These are phyloP conservation scores for Pueraria montana DNA, from an alignment of 306 rosid species.

Conservation along the genomic window DNA sequence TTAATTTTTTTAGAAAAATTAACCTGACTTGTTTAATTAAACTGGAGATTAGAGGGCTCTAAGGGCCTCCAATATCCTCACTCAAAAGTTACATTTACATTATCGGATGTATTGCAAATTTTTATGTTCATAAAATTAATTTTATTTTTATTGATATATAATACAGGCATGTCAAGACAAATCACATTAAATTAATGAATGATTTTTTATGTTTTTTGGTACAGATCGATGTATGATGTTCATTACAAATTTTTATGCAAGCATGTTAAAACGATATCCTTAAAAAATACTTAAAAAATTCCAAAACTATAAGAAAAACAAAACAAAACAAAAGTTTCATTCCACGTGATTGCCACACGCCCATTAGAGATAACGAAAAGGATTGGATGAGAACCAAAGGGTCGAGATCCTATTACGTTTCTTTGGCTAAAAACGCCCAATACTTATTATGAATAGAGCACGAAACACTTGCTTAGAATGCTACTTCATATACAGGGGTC, in stretches of 20 bases:
- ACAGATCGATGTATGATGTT: too few species aligned
- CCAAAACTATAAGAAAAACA: neutral
- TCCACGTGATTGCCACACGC: slow-evolving; percentile 47
- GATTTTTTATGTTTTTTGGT: too few species aligned
- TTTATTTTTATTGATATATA: too few species aligned
- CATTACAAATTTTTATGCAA: neutral
- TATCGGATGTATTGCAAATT: neutral
- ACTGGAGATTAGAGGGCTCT: neutral
- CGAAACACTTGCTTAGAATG: neutral
- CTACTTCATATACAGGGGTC: neutral
- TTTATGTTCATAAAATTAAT: neutral
- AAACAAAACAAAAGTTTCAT: neutral
- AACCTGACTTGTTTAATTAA: neutral
- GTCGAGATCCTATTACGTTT: neutral
- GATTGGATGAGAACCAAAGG: neutral
- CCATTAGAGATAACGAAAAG: neutral
- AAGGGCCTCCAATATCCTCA: neutral
- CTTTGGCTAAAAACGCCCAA: neutral
- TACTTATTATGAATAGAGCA: neutral
- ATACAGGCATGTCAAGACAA: too few species aligned
- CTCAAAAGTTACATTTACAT: neutral
- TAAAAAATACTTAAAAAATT: neutral
- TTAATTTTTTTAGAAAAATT: neutral
- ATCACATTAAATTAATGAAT: too few species aligned
- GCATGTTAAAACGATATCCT: neutral